Evolutionary conservation across 192 early-diverging fungal species (phyloP).

Genomic region (Umbelopsis sp.): DNA sequence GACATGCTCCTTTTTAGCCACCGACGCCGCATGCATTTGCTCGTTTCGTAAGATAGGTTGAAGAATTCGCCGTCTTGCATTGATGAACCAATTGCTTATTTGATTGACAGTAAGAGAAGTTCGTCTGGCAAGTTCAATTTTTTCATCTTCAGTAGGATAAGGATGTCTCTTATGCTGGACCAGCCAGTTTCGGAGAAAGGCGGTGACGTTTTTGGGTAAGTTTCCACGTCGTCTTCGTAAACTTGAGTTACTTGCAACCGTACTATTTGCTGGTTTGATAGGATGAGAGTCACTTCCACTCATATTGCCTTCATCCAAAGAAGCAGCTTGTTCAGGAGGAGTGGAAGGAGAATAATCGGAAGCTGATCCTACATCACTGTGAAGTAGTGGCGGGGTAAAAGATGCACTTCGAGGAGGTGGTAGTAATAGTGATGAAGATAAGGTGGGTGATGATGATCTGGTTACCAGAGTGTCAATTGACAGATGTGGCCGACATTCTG

Average conservation of each 20-base stretch:
- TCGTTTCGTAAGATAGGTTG: slow-evolving; percentile 43
- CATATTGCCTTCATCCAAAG: slow-evolving; percentile 1
- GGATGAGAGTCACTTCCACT: slow-evolving; percentile 12
- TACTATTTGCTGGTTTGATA: not conserved
- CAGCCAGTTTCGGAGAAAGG: slow-evolving; percentile 56
- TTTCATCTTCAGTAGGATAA: slow-evolving; percentile 60
- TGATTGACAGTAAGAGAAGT: slow-evolving; percentile 58
- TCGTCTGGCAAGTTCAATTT: slow-evolving; percentile 41
- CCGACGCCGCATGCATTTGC: slow-evolving; percentile 15
- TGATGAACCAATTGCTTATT: slow-evolving; percentile 68
- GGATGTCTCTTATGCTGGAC: slow-evolving; percentile 55
- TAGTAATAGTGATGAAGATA: not conserved
- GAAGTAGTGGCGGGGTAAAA: not conserved
- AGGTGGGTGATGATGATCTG: slow-evolving; percentile 5
- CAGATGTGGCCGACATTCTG: not conserved
- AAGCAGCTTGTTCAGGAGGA: slow-evolving; percentile 3
- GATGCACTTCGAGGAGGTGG: slow-evolving; percentile 15
- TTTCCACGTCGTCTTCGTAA: slow-evolving; percentile 42
- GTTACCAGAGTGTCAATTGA: slow-evolving; percentile 16
- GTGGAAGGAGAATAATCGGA: slow-evolving; percentile 7
- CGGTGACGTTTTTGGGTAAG: slow-evolving; percentile 46
- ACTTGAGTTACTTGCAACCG: not conserved
- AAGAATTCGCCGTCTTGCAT: slow-evolving; percentile 56
- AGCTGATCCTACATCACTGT: not conserved
- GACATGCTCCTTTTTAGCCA: slow-evolving; percentile 18